phyloP scores from a whole-genome alignment of 1,284 basidiomycete genomes.

The Puccinia polysora region DNA sequence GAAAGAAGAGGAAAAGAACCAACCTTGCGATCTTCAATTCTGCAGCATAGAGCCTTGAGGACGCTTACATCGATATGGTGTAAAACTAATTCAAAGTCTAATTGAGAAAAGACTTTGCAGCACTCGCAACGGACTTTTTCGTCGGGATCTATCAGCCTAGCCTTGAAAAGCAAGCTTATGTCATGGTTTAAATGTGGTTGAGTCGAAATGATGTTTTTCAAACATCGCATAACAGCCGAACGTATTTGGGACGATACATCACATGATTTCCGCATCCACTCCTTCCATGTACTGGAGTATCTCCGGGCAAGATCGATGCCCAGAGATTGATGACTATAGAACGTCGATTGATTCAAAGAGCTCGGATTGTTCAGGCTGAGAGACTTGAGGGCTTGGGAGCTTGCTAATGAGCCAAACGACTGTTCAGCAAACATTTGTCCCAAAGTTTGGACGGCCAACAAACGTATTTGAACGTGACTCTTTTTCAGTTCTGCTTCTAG shows the following conservation, averaged over 20 bases:
- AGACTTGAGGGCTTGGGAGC: constrained; percentile 55
- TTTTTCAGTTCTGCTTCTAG: constrained; percentile 84
- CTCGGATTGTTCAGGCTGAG: neutral
- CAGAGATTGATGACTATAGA: constrained; percentile 21
- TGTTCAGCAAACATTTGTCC: constrained; percentile 74
- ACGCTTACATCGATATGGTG: constrained; percentile 70
- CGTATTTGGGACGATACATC: constrained; percentile 73
- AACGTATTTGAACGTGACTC: constrained; percentile 67
- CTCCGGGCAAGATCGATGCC: constrained; percentile 64
- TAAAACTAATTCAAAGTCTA: constrained; percentile 84
- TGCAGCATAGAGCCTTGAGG: constrained; percentile 64
- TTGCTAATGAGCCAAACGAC: constrained; percentile 30
- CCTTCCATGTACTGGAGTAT: constrained; percentile 77
- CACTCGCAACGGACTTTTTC: constrained; percentile 82
- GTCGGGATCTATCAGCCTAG: constrained; percentile 77
- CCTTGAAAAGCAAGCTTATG: constrained; percentile 67
- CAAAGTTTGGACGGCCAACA: constrained; percentile 74
- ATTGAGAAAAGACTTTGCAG: constrained; percentile 71
- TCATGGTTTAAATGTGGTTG: constrained; percentile 66
- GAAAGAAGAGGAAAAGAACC: constrained; percentile 42
- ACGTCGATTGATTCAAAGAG: constrained; percentile 52
- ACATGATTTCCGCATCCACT: constrained; percentile 74
- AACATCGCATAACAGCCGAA: constrained; percentile 70
- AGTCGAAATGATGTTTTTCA: constrained; percentile 62
- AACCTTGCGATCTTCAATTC: constrained; percentile 82